Percentiles rank a stretch among this genome's conserved stretches.
Conservation (phyloP, 1,139 yeast species). For the Magnusiomyces tetraspermus region DNA sequence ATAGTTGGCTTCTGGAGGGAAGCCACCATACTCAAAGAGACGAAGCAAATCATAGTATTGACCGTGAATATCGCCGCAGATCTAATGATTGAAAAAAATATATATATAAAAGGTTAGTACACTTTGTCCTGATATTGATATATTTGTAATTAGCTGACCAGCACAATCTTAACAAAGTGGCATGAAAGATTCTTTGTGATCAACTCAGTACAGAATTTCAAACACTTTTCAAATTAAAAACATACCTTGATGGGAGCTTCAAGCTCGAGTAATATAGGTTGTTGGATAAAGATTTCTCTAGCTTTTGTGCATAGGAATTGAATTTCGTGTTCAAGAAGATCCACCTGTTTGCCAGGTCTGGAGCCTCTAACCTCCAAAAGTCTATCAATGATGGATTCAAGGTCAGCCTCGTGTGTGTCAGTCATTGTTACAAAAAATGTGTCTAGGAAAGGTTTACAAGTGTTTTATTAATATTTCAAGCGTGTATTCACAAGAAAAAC, state of each 20-base stretch:
- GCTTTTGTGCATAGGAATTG: constrained; percentile 95
- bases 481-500: too few relatives aligned
- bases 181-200: too few relatives aligned
- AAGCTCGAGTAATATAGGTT: constrained; percentile 86
- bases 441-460: too few relatives aligned
- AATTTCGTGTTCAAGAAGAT: constrained; percentile 86
- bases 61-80: constrained; percentile 84
- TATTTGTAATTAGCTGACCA: too few relatives aligned
- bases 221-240: too few relatives aligned
- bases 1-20: constrained; percentile 90
- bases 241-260: constrained; percentile 93
- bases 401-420: constrained; percentile 82
- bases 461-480: too few relatives aligned
- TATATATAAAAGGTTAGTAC: too few relatives aligned
- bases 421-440: constrained; percentile 29
- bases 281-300: constrained; percentile 93
- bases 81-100: too few relatives aligned
- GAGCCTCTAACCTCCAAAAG: constrained; percentile 95
- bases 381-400: constrained; percentile 95
- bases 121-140: too few relatives aligned
- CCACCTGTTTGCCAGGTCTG: constrained; percentile 95
- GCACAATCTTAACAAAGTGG: too few relatives aligned
- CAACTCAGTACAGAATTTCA: too few relatives aligned
- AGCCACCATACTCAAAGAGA: constrained; percentile 90
- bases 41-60: constrained; percentile 88